Conservation (phyloP, 2,329 filamentous ascomycete genomes). For the Aspergillus intermedius region DNA sequence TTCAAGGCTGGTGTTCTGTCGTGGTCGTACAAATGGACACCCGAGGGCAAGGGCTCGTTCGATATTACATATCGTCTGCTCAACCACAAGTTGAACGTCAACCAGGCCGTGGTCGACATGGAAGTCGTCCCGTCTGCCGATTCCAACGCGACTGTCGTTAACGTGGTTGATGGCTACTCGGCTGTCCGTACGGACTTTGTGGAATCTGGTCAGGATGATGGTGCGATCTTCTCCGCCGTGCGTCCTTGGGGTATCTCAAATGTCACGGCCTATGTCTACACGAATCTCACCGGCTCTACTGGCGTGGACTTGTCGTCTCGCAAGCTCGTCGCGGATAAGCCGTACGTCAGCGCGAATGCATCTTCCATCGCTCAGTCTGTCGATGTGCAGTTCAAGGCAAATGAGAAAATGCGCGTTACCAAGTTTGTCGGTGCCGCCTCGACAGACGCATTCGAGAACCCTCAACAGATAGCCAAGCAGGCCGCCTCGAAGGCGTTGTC, state of each 20-base stretch:
- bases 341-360: slow-evolving; percentile 49
- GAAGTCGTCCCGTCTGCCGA: slow-evolving; percentile 51
- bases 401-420: slow-evolving; percentile 49
- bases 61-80: slow-evolving; percentile 61
- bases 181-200: slow-evolving; percentile 59
- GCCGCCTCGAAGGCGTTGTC: slow-evolving; percentile 48
- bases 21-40: slow-evolving; percentile 63
- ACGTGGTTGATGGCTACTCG: slow-evolving; percentile 61
- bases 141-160: slow-evolving; percentile 54
- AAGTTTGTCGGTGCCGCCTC: slow-evolving; percentile 66
- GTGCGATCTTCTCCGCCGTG: slow-evolving; percentile 60
- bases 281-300: slow-evolving; percentile 35
- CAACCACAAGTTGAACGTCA: slow-evolving; percentile 57
- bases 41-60: slow-evolving; percentile 44
- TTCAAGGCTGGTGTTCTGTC: slow-evolving; percentile 56
- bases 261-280: slow-evolving; percentile 56
- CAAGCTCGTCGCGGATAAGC: slow-evolving; percentile 38
- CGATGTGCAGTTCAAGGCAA: slow-evolving; percentile 47
- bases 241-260: slow-evolving; percentile 56
- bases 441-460: slow-evolving; percentile 58
- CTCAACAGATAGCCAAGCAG: slow-evolving; percentile 48
- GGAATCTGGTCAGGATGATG: slow-evolving; percentile 49
- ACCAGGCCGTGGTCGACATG: slow-evolving; percentile 55
- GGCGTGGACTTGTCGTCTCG: slow-evolving; percentile 40
- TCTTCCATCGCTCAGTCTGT: slow-evolving; percentile 61